Base-by-base conservation (phyloP, 805 yeast genomes). In the Teunomyces lycoperdinae region DNA sequence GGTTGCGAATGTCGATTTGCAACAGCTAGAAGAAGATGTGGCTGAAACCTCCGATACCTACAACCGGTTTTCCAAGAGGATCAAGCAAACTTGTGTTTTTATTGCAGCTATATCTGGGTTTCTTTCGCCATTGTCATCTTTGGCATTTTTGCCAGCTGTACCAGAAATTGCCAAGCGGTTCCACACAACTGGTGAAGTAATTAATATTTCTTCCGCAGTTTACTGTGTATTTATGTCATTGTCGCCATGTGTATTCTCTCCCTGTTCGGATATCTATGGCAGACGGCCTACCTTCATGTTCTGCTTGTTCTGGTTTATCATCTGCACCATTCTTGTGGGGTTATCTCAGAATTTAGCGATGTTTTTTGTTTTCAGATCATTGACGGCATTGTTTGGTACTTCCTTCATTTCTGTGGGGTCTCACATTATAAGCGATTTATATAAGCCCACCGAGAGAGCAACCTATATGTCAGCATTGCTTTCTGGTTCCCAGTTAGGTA, bases 371-470 rank as follows among this genome's bases (percentile, higher is more conserved):
- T 79, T 79, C 50, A 61, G 85, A 55, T 69, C 77, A 3, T 44
- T 73, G 9, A 64, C 76, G n/a, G 84, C 81, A 0, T 54, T 81
- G 8, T 74, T 76, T 55, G 85, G 84, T 4, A 78, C 84, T 1
- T 70, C 81, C 0, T 79, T 79, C 50, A 79, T 80, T 61, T 64
- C 78, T 33, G 67, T 79, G 27, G 84, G 83, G 2, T 82, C 81
- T 3, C 68, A 71, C 14, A 66, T 79, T 9, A 64, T 80, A 10
- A 77, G 79, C 14, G 85, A 80, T 57, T 68, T 79, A 34, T 77
- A 71, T 56, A 61, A 61, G 4, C 84, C 84, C 0, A 68, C 67
- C 14, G 73, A 77, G 52, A 61, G 85, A 54, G 85, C 83, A 2
- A 64, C 63, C 8, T 79, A 78, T 1, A 73, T 79, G 74, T 75